Percentiles rank a stretch among this genome's conserved stretches.
These are phyloP conservation scores for Scutellaria galericulata DNA, from an alignment of 257 asterid genomes.

Conservation along the genomic window DNA sequence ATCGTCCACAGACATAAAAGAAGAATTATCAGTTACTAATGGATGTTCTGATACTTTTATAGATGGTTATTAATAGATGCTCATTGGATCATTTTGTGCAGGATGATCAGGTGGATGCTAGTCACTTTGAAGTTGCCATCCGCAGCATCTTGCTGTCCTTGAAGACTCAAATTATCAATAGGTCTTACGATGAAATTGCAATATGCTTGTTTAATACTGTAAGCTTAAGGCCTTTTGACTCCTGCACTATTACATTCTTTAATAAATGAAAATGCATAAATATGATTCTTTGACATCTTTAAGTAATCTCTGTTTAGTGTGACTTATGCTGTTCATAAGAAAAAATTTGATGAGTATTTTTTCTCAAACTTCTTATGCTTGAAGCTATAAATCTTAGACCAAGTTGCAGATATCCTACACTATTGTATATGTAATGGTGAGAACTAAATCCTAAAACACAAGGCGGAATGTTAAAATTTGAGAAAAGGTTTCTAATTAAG, in stretches of 20 bases:
- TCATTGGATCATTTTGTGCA: conserved; percentile 38
- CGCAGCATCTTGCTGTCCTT: conserved; percentile 65
- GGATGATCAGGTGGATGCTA: conserved; percentile 60
- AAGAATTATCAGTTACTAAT: not conserved
- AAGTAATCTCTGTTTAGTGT: not conserved
- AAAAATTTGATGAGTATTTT: not conserved
- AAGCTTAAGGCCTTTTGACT: conserved; percentile 44
- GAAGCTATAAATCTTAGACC: conserved; percentile 28
- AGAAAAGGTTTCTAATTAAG: not conserved
- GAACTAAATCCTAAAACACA: conserved; percentile 1
- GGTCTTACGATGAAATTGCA: conserved; percentile 87
- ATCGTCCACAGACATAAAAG: not conserved
- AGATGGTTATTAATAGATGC: conserved; percentile 16
- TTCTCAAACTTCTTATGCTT: conserved; percentile 2
- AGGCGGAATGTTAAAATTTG: not conserved
- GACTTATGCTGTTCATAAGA: not conserved
- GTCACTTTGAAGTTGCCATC: conserved; percentile 71
- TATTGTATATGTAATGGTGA: not conserved
- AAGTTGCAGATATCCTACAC: conserved; percentile 4
- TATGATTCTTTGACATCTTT: conserved; percentile 6
- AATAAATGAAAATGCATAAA: not conserved
- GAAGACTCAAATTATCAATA: conserved; percentile 88
- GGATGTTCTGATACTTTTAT: conserved; percentile 21
- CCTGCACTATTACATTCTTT: conserved; percentile 5
- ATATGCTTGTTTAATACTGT: conserved; percentile 96